These are phyloP conservation scores for Argentina anserina DNA, from an alignment of 306 rosid genomes.

Conservation along the genomic window DNA sequence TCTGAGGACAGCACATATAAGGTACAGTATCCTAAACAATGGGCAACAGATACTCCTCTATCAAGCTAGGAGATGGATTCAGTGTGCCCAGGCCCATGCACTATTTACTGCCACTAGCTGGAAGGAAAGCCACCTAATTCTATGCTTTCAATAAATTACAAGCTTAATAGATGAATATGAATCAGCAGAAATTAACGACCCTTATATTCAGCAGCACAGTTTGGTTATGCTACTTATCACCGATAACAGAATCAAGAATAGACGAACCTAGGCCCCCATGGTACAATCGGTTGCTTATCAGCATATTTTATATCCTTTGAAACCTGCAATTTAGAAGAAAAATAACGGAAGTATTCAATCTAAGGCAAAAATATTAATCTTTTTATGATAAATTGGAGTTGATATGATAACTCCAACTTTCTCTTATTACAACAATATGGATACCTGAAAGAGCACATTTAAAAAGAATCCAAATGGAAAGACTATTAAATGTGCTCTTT, in stretches of 20 bases:
- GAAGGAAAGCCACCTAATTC: not conserved
- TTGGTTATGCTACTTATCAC: not conserved
- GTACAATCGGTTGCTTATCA: conserved; percentile 88
- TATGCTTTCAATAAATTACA: not conserved
- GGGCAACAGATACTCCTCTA: not conserved
- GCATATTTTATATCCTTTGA: conserved; percentile 96
- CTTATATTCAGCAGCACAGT: not conserved
- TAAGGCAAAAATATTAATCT: conserved; percentile 8
- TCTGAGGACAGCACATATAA: conserved; percentile 7
- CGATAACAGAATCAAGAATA: conserved; percentile 22
- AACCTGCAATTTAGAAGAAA: conserved; percentile 48
- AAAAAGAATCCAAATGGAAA: not conserved
- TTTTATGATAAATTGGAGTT: not conserved
- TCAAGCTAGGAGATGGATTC: not conserved
- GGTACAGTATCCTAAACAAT: not conserved
- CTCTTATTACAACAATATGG: conserved; percentile 1
- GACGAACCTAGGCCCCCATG: conserved; percentile 98
- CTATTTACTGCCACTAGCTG: not conserved
- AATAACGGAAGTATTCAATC: conserved; percentile 13
- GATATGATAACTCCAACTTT: not conserved
- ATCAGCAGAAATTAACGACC: not conserved
- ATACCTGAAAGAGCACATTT: not conserved
- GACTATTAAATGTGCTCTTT: not conserved
- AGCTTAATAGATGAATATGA: not conserved
- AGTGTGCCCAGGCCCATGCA: not conserved